A percentile compares a stretch with the other conserved stretches of the same genome.
phyloP scores from a whole-genome alignment of 192 early-diverging fungal genomes.

The Gigaspora rosea region DNA sequence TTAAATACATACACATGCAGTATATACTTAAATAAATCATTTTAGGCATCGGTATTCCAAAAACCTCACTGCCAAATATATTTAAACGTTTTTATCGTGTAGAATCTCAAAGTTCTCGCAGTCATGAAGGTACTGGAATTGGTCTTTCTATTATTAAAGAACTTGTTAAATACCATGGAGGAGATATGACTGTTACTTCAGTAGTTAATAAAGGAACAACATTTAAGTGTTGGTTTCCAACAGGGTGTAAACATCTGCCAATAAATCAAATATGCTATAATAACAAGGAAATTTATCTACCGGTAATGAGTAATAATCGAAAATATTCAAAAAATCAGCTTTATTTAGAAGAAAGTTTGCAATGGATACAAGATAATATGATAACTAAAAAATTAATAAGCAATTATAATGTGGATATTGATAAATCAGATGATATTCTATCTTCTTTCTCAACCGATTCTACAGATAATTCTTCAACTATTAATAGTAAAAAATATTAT shows the following conservation, averaged over 20 bases:
- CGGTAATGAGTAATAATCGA: neutral
- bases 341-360: constrained; percentile 37
- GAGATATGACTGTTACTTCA: no score
- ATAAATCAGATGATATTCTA: no score
- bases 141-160: constrained; percentile 47
- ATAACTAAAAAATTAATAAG: no score
- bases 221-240: no score
- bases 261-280: constrained; percentile 23
- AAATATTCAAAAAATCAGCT: constrained; percentile 34
- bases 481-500: neutral
- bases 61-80: constrained; percentile 1
- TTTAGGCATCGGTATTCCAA: constrained; percentile 52
- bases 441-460: no score
- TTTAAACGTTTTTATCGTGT: constrained; percentile 10
- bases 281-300: constrained; percentile 38
- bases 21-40: no score
- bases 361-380: constrained; percentile 27
- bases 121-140: constrained; percentile 62
- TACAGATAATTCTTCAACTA: no score
- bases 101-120: constrained; percentile 51
- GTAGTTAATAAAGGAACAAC: no score
- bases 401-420: no score
- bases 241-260: no score
- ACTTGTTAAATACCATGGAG: constrained; percentile 52
- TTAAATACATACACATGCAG: no score